phyloP scores from a whole-genome alignment of 2,329 filamentous ascomycete species.

The Ophiostoma piceae region DNA sequence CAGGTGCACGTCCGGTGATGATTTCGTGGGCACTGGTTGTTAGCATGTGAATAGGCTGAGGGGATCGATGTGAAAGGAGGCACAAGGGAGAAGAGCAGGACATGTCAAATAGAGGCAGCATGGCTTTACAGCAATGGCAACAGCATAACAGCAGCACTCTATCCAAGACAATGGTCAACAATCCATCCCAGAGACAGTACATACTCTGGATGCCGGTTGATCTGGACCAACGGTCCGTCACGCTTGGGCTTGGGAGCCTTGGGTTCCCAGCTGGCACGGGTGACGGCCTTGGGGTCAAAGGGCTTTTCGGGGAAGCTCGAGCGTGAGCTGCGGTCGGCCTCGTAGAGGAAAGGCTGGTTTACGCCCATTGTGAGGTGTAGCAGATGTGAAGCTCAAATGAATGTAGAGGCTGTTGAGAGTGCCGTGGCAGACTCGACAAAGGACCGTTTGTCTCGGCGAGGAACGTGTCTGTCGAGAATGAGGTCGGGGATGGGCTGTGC shows the following conservation, averaged over 20 bases:
- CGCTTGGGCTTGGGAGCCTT: slow-evolving; percentile 58
- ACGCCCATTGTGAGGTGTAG: slow-evolving; percentile 31
- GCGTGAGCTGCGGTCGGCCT: slow-evolving; percentile 44
- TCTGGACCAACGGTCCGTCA: slow-evolving; percentile 70
- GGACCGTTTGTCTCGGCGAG: background rate
- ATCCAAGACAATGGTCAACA: background rate
- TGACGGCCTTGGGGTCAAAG: slow-evolving; percentile 87
- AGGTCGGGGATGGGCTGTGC: background rate
- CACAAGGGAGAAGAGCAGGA: too few species aligned
- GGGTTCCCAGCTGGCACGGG: slow-evolving; percentile 68
- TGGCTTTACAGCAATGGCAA: background rate
- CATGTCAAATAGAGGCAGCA: background rate
- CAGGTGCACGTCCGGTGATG: slow-evolving; percentile 55
- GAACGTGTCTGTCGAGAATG: background rate
- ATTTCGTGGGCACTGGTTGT: slow-evolving; percentile 53
- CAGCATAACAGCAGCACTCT: background rate
- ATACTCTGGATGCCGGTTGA: slow-evolving; percentile 85
- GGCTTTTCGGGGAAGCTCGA: slow-evolving; percentile 47
- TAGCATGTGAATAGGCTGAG: background rate
- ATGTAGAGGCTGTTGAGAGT: background rate
- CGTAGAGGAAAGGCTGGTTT: slow-evolving; percentile 66
- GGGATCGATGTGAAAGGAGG: background rate
- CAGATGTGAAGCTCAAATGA: background rate
- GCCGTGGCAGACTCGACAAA: background rate
- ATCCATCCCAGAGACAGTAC: slow-evolving; percentile 31